These are phyloP conservation scores for Xylariaceae sp. DNA, from an alignment of 2,329 filamentous ascomycete genomes.

Conservation along the genomic window DNA sequence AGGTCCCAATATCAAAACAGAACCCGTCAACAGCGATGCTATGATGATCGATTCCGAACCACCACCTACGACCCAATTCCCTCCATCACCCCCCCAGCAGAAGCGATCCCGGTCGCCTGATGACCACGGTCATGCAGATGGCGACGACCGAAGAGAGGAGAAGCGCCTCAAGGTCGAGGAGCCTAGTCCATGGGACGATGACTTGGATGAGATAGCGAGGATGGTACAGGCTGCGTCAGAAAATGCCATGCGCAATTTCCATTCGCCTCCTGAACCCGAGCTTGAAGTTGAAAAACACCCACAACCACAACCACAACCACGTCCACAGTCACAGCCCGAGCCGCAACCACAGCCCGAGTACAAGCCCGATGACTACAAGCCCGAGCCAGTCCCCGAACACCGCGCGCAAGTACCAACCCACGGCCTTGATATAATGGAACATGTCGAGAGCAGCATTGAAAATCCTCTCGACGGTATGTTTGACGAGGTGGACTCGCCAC, in stretches of 20 bases:
- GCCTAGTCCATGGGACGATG: conserved; percentile 8
- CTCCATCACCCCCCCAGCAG: conserved; percentile 18
- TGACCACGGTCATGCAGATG: conserved; percentile 7
- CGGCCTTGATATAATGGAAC: conserved; percentile 19
- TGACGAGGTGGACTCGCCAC: conserved; percentile 16
- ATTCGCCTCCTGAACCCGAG: conserved; percentile 7
- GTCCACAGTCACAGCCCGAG: neutral
- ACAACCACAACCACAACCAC: neutral
- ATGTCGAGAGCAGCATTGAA: conserved; percentile 16
- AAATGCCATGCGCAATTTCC: conserved; percentile 27
- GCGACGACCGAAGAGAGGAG: conserved; percentile 21
- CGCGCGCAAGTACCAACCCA: conserved; percentile 5
- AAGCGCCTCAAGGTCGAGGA: conserved; percentile 31
- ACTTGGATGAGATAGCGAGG: conserved; percentile 24
- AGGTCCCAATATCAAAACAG: conserved; percentile 30
- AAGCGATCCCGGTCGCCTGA: conserved; percentile 28
- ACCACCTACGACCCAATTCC: conserved; percentile 2
- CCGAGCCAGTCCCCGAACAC: neutral
- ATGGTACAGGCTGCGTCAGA: conserved; percentile 29
- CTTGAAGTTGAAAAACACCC: conserved; percentile 1
- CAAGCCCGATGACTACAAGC: neutral
- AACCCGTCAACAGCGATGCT: conserved; percentile 21
- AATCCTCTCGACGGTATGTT: conserved; percentile 15
- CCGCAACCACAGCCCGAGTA: neutral
- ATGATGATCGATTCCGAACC: conserved; percentile 22